Conservation (phyloP, 257 asterid species). For the Craterostigma plantagineum region DNA sequence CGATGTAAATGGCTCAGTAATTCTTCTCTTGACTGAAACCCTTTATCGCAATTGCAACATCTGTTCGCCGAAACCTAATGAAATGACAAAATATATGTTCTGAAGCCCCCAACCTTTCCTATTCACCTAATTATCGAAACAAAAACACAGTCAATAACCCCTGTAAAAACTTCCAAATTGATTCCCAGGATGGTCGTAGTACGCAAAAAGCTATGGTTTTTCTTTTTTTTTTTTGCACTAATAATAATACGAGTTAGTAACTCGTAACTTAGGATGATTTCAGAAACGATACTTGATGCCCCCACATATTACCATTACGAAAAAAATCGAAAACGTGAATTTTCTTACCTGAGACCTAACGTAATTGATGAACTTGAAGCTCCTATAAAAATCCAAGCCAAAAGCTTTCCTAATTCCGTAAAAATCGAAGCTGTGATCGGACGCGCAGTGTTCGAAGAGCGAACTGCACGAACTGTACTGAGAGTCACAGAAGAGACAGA, state of each 20-base stretch:
- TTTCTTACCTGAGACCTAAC: constrained; percentile 64
- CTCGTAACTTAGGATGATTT: no score
- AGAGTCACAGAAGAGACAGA: constrained; percentile 70
- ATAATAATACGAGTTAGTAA: no score
- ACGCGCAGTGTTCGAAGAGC: constrained; percentile 60
- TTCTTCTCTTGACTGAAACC: constrained; percentile 27
- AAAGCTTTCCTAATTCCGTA: constrained; percentile 16
- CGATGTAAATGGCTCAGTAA: constrained; percentile 42
- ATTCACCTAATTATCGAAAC: neutral
- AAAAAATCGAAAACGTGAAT: neutral
- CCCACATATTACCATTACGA: no score
- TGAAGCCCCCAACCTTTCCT: constrained; percentile 2
- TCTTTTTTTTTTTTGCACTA: no score
- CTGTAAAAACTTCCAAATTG: no score
- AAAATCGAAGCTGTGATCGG: constrained; percentile 49
- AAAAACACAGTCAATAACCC: no score
- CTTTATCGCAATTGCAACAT: constrained; percentile 52
- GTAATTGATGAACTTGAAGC: constrained; percentile 77
- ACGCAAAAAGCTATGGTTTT: no score
- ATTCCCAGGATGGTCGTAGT: no score
- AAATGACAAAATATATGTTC: constrained; percentile 1
- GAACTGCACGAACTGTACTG: constrained; percentile 18
- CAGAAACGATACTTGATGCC: neutral
- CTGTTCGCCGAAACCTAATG: constrained; percentile 44
- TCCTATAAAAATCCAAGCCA: constrained; percentile 57